These are phyloP conservation scores for Colletotrichum siamense DNA, from an alignment of 2,329 filamentous ascomycete genomes.

Conservation along the genomic window DNA sequence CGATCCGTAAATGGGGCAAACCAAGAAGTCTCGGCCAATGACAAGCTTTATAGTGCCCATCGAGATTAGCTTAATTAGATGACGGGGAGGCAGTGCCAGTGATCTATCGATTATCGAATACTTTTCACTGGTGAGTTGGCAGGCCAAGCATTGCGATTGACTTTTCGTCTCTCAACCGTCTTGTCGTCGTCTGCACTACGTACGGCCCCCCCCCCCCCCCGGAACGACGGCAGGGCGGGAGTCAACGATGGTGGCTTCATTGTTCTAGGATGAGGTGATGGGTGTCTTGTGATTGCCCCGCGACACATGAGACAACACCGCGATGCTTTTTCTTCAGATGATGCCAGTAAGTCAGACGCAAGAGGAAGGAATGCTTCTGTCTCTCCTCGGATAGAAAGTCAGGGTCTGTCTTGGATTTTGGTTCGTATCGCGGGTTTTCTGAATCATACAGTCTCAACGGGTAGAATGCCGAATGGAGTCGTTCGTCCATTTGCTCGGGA, in stretches of 20 bases:
- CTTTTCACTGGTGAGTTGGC: not conserved
- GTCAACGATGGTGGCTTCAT: not conserved
- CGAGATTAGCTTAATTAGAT: conserved; percentile 16
- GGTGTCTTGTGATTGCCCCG: not conserved
- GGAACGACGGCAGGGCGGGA: not conserved
- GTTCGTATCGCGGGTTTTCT: not conserved
- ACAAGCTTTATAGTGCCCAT: conserved; percentile 18
- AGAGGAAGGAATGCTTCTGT: not conserved
- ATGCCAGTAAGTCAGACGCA: not conserved
- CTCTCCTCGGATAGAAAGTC: not conserved
- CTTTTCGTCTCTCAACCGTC: not conserved
- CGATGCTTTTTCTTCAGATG: not conserved
- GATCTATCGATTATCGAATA: not conserved
- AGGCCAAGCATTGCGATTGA: conserved; percentile 5
- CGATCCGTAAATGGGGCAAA: not conserved
- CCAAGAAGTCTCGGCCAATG: conserved; percentile 13
- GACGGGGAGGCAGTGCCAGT: conserved; percentile 1
- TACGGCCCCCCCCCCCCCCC: not conserved
- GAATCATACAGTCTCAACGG: not conserved
- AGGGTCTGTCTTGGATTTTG: not conserved
- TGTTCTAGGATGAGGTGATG: not conserved
- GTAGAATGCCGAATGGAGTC: not conserved
- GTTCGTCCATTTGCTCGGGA: not conserved
- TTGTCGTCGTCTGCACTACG: not conserved
- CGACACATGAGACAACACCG: not conserved